These are phyloP conservation scores for Metschnikowia proteae DNA, from an alignment of 805 yeast genomes.

Conservation along the genomic window DNA sequence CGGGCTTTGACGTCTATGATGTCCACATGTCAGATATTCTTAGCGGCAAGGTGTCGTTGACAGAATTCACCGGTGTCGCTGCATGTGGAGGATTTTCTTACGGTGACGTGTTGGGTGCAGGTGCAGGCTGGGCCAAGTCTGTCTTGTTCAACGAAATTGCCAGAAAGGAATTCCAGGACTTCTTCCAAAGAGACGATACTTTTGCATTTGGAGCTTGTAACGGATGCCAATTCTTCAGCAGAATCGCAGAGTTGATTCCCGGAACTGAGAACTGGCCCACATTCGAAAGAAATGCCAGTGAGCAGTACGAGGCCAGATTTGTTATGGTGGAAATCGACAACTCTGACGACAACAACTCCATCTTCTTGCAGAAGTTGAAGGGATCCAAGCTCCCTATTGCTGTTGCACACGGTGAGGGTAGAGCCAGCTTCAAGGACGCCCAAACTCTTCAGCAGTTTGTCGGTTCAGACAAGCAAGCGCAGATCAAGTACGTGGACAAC, in stretches of 20 bases:
- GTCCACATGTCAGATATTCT: constrained; percentile 95
- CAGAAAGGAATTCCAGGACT: constrained; percentile 68
- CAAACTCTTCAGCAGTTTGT: constrained; percentile 44
- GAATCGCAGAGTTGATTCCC: constrained; percentile 81
- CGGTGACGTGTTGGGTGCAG: constrained; percentile 98
- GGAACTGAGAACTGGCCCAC: constrained; percentile 96
- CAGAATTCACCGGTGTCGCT: constrained; percentile 86
- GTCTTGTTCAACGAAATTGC: constrained; percentile 79
- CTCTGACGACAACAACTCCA: constrained; percentile 47
- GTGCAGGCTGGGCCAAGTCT: constrained; percentile 98
- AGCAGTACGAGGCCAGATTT: constrained; percentile 95
- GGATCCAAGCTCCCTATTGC: constrained; percentile 95
- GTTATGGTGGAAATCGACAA: constrained; percentile 74
- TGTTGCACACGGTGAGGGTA: constrained; percentile 98
- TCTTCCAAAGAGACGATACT: constrained; percentile 87
- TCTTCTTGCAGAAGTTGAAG: constrained; percentile 85
- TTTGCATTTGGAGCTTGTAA: constrained; percentile 98
- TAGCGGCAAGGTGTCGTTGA: constrained; percentile 64
- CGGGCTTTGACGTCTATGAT: constrained; percentile 92
- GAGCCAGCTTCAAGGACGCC: constrained; percentile 62
- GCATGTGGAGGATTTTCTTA: constrained; percentile 99
- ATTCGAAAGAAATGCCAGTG: constrained; percentile 85
- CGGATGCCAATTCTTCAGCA: constrained; percentile 94
- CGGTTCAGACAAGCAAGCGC: constrained; percentile 49
- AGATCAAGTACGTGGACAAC: constrained; percentile 84